Conservation (phyloP, 768 basidiomycete genomes). For the Pulveroboletus sp. region DNA sequence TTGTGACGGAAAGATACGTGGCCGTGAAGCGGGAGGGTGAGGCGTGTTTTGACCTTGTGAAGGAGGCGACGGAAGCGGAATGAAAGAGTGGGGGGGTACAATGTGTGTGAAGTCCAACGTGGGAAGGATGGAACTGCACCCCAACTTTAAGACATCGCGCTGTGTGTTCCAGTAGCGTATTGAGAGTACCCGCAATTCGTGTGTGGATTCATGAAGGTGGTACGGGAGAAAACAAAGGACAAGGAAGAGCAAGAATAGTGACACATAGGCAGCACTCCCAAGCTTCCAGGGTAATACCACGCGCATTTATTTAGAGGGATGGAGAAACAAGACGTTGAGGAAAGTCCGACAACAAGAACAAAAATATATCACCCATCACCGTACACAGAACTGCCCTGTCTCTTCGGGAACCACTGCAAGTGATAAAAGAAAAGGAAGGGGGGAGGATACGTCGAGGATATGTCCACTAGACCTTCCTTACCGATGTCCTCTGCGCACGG, state of each 20-base stretch:
- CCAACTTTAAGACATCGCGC: neutral
- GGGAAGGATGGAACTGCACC: neutral
- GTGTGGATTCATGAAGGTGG: neutral
- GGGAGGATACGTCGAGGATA: neutral
- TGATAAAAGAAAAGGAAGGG: neutral
- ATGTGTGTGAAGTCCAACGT: neutral
- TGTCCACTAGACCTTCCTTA: constrained; percentile 14
- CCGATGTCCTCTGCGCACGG: constrained; percentile 17
- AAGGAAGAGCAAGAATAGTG: neutral
- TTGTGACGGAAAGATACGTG: constrained; percentile 94
- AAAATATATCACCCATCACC: neutral
- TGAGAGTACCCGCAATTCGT: neutral
- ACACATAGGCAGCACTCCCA: neutral
- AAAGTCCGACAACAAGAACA: neutral
- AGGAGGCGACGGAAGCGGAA: constrained; percentile 18
- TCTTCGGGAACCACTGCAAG: neutral
- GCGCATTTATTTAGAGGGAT: neutral
- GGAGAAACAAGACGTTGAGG: neutral
- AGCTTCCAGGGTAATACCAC: neutral
- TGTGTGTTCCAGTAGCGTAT: neutral
- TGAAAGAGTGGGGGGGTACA: neutral
- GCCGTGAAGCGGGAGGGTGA: constrained; percentile 64
- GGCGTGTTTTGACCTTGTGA: constrained; percentile 56
- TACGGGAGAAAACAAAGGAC: neutral
- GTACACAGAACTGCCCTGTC: neutral